These are phyloP conservation scores for Sphagnum fallax DNA, from an alignment of 228 moss, liverwort and hornwort species.

Conservation along the genomic window DNA sequence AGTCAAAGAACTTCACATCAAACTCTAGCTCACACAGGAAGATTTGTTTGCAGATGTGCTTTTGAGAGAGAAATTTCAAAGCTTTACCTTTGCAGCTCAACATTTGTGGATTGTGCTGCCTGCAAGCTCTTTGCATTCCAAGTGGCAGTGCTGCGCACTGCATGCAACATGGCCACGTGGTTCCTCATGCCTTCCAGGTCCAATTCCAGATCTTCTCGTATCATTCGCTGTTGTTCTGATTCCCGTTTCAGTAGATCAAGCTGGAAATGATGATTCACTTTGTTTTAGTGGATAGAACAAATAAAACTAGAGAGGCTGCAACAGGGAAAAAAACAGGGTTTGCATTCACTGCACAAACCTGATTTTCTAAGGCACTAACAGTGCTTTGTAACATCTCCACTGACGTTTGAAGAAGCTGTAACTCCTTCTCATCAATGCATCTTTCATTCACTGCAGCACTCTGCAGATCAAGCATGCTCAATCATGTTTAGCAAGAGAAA, in stretches of 20 bases:
- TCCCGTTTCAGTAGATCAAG: constrained; percentile 26
- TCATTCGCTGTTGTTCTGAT: constrained; percentile 23
- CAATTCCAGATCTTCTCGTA: constrained; percentile 47
- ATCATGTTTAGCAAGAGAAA: not conserved
- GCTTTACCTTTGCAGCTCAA: constrained; percentile 40
- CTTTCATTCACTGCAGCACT: constrained; percentile 41
- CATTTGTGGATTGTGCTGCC: constrained; percentile 54
- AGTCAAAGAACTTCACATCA: not conserved
- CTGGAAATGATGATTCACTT: constrained; percentile 8
- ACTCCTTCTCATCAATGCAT: constrained; percentile 41
- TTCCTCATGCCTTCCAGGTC: constrained; percentile 57
- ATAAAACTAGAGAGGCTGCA: not conserved
- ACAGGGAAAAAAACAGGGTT: not conserved
- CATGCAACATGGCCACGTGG: constrained; percentile 56
- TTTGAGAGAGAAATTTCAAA: not conserved
- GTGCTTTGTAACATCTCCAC: constrained; percentile 20
- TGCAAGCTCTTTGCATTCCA: constrained; percentile 54
- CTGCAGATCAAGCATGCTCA: constrained; percentile 13
- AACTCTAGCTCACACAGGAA: too few species aligned
- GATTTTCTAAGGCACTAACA: constrained; percentile 27
- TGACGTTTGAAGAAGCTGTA: constrained; percentile 23
- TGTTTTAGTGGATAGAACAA: not conserved
- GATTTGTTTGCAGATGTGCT: too few species aligned
- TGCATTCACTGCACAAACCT: constrained; percentile 12
- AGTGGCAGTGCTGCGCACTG: constrained; percentile 45